Percentiles rank a stretch among this genome's conserved stretches.
phyloP scores from a whole-genome alignment of 2,329 filamentous ascomycete species.

The Botrytis elliptica region DNA sequence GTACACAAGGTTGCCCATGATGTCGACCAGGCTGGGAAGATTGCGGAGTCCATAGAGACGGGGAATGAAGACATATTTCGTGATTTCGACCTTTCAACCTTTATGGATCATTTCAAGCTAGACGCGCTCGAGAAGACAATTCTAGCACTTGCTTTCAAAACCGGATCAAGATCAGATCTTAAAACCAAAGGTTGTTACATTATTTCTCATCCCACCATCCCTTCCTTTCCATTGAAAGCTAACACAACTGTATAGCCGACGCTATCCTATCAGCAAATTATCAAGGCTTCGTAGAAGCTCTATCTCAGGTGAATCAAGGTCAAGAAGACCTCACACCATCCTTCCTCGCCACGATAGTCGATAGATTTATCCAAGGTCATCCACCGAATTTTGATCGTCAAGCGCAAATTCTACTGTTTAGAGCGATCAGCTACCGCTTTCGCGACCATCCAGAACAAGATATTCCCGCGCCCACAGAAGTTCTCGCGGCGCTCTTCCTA shows the following conservation, averaged over 20 bases:
- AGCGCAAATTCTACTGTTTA: conserved; percentile 65
- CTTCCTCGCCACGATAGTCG: conserved; percentile 77
- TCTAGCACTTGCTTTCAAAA: conserved; percentile 84
- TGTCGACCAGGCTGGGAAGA: conserved; percentile 79
- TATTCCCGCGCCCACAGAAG: conserved; percentile 64
- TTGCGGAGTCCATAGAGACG: conserved; percentile 89
- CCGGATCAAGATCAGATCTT: conserved; percentile 74
- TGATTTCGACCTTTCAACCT: conserved; percentile 93
- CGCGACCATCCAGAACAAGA: conserved; percentile 52
- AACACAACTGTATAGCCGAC: conserved; percentile 60
- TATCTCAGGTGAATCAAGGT: conserved; percentile 64
- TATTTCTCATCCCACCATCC: background rate
- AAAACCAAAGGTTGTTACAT: conserved; percentile 75
- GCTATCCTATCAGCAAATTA: conserved; percentile 84
- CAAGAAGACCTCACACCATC: conserved; percentile 65
- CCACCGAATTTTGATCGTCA: conserved; percentile 81
- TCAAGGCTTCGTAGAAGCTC: conserved; percentile 71
- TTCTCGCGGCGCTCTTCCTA: conserved; percentile 69
- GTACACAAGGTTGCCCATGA: conserved; percentile 83
- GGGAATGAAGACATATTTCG: conserved; percentile 91
- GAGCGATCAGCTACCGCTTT: conserved; percentile 63
- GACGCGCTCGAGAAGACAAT: conserved; percentile 86
- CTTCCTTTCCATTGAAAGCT: conserved; percentile 24
- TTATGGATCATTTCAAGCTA: conserved; percentile 94
- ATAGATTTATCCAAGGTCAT: conserved; percentile 83